phyloP scores from a whole-genome alignment of 2,329 filamentous ascomycete species.

The Cladosporium sp. region DNA sequence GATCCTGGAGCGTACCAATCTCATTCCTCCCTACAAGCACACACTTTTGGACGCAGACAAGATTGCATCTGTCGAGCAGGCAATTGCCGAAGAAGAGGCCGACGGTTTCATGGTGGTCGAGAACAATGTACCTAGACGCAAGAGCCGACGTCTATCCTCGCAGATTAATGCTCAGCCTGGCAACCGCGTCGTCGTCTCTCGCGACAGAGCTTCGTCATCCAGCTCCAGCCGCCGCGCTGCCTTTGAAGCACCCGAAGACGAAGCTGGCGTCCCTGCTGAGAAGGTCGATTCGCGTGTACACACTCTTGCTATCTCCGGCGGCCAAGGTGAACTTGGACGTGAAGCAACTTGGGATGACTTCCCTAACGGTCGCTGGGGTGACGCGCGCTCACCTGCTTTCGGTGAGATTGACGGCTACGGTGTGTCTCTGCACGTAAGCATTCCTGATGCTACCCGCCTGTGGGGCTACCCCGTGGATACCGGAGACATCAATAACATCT shows the following conservation, averaged over 20 bases:
- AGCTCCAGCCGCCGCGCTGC: slow-evolving; percentile 51
- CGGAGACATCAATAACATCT: slow-evolving; percentile 76
- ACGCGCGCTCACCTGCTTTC: slow-evolving; percentile 88
- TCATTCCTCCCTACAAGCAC: slow-evolving; percentile 65
- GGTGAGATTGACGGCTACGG: slow-evolving; percentile 98
- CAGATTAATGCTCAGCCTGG: slow-evolving; percentile 81
- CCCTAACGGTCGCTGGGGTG: slow-evolving; percentile 93
- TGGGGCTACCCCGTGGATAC: slow-evolving; percentile 77
- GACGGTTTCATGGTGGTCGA: slow-evolving; percentile 47
- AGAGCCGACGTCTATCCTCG: slow-evolving; percentile 63
- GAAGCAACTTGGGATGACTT: slow-evolving; percentile 99
- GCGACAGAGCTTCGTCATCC: slow-evolving; percentile 59
- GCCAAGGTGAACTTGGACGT: slow-evolving; percentile 81
- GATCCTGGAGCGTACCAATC: slow-evolving; percentile 79
- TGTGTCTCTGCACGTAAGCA: slow-evolving; percentile 87
- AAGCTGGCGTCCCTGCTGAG: slow-evolving; percentile 74
- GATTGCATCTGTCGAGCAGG: slow-evolving; percentile 38
- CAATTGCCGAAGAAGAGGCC: slow-evolving; percentile 49
- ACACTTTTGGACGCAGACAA: slow-evolving; percentile 43
- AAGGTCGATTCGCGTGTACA: slow-evolving; percentile 67
- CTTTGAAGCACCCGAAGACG: slow-evolving; percentile 70
- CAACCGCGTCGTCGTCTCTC: slow-evolving; percentile 77
- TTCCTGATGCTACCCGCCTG: slow-evolving; percentile 76
- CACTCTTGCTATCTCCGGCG: slow-evolving; percentile 90
- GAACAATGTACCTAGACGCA: slow-evolving; percentile 7